A percentile compares a stretch with the other conserved stretches of the same genome.
Evolutionary conservation across 192 early-diverging fungal genomes (phyloP).

Genomic region (Rhizophagus clarus): DNA sequence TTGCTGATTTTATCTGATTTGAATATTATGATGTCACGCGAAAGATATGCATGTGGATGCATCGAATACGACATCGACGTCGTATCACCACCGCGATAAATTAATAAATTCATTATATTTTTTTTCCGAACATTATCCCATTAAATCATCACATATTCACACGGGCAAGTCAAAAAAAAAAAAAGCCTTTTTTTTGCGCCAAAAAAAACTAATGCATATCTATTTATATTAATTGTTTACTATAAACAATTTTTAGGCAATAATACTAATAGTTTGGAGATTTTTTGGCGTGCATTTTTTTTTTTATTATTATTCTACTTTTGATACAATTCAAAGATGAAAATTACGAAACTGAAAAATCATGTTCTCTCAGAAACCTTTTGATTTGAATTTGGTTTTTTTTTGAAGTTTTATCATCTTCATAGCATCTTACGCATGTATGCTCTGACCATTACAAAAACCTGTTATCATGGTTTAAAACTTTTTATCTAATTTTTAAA

Average conservation of each 20-base stretch:
- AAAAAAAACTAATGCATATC: not conserved
- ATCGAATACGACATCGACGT: too few relatives aligned
- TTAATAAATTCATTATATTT: not conserved
- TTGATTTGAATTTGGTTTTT: not conserved
- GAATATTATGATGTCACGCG: too few relatives aligned
- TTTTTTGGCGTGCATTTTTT: not conserved
- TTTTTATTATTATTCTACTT: not conserved
- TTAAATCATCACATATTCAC: not conserved
- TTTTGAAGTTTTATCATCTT: too few relatives aligned
- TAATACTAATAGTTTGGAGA: not conserved
- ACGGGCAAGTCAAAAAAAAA: too few relatives aligned
- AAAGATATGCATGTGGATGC: too few relatives aligned
- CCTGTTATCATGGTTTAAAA: too few relatives aligned
- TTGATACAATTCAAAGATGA: not conserved
- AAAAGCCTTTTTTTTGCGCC: not conserved
- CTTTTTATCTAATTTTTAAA: too few relatives aligned
- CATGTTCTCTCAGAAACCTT: not conserved
- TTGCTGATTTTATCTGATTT: too few relatives aligned
- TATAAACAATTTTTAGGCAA: not conserved
- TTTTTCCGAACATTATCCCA: not conserved
- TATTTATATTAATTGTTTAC: not conserved
- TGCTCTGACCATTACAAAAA: too few relatives aligned
- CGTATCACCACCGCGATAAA: not conserved
- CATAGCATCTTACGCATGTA: too few relatives aligned
- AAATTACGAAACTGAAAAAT: not conserved